Percentiles rank a stretch among this genome's conserved stretches.
phyloP scores from a whole-genome alignment of 306 rosid genomes.

The Mimosa bimucronata region DNA sequence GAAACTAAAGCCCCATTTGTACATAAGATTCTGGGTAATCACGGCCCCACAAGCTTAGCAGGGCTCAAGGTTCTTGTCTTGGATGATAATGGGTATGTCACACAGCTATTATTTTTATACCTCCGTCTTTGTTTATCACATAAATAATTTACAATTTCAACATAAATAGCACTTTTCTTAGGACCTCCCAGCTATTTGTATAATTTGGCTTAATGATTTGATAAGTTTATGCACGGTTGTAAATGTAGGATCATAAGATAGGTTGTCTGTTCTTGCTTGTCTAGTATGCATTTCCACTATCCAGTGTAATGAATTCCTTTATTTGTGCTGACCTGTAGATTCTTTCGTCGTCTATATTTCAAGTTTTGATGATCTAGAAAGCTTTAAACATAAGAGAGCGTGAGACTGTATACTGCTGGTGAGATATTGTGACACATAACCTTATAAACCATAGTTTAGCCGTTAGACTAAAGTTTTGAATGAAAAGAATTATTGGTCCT shows the following conservation, averaged over 20 bases:
- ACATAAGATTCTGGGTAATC: slow-evolving; percentile 59
- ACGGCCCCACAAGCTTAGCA: slow-evolving; percentile 59
- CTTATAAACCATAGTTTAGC: neutral
- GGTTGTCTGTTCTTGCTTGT: neutral
- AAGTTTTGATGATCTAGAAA: neutral
- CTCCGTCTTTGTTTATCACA: slow-evolving; percentile 26
- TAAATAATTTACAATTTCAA: neutral
- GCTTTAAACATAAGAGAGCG: neutral
- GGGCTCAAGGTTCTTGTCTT: slow-evolving; percentile 86
- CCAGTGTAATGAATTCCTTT: no score
- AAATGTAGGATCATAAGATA: neutral
- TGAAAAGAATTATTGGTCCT: no score
- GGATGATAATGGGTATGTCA: slow-evolving; percentile 95
- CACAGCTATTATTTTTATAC: slow-evolving; percentile 36
- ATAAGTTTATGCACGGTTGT: neutral
- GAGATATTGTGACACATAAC: neutral
- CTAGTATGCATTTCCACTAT: no score
- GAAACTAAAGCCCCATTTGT: slow-evolving; percentile 59
- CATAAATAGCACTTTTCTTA: neutral
- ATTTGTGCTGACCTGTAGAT: no score
- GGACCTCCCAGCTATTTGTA: neutral
- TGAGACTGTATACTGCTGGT: neutral
- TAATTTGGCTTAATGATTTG: neutral
- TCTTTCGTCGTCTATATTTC: no score
- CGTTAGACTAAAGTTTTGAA: neutral